Evolutionary conservation across 1,284 basidiomycete species (phyloP).

Genomic region (Moesziomyces antarcticus): DNA sequence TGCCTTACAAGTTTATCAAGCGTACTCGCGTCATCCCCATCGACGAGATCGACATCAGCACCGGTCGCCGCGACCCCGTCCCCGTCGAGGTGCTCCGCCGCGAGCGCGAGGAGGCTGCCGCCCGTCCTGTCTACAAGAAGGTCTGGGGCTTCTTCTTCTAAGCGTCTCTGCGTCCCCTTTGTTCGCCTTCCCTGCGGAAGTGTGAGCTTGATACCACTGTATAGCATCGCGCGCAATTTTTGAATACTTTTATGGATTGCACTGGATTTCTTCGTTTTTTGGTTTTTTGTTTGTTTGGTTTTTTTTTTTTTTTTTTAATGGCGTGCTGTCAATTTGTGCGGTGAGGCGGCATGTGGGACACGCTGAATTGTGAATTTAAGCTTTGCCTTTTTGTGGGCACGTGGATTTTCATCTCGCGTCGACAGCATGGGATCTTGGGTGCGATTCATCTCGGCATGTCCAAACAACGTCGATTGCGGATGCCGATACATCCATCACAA

Average conservation of each 20-base stretch:
- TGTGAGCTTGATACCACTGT: conserved; percentile 1
- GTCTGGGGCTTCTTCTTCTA: conserved; percentile 58
- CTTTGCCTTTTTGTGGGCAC: too few species aligned
- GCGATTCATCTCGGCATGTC: too few species aligned
- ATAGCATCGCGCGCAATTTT: conserved; percentile 4
- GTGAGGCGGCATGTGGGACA: too few species aligned
- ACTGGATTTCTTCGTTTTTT: neutral
- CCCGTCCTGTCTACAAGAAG: conserved; percentile 48
- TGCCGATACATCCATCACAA: too few species aligned
- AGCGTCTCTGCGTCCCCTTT: conserved; percentile 2
- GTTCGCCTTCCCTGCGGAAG: neutral
- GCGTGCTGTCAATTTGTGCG: too few species aligned
- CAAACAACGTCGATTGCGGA: too few species aligned
- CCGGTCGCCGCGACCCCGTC: conserved; percentile 60
- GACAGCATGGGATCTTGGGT: too few species aligned
- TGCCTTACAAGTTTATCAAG: conserved; percentile 51
- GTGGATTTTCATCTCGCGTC: too few species aligned
- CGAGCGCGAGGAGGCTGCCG: conserved; percentile 59
- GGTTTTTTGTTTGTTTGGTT: too few species aligned
- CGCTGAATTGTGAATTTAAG: too few species aligned
- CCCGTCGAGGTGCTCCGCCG: conserved; percentile 58
- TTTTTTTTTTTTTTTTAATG: neutral
- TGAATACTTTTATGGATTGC: conserved; percentile 4
- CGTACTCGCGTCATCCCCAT: conserved; percentile 47
- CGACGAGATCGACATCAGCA: conserved; percentile 63